phyloP scores from a whole-genome alignment of 2,329 filamentous ascomycete species.

The Aspergillus pseudoglaucus region DNA sequence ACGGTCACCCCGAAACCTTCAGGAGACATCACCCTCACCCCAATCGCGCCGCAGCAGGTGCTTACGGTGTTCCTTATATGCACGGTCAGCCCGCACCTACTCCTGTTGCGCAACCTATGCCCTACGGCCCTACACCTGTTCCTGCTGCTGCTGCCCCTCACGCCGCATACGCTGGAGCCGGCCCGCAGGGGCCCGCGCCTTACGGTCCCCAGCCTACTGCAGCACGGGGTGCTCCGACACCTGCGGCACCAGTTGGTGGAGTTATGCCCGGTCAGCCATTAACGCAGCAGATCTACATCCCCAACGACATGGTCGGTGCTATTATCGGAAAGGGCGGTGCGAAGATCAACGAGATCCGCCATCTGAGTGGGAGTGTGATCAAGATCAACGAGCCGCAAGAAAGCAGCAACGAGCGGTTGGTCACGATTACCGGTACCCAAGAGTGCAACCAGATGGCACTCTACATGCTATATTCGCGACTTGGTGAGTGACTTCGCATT shows the following conservation, averaged over 20 bases:
- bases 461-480: constrained; percentile 96
- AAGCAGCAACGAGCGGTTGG: constrained; percentile 95
- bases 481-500: constrained; percentile 54
- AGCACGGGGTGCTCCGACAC: constrained; percentile 60
- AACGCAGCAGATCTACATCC: constrained; percentile 98
- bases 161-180: constrained; percentile 68
- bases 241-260: constrained; percentile 59
- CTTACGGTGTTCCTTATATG: constrained; percentile 64
- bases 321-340: constrained; percentile 98
- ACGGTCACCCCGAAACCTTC: constrained; percentile 81
- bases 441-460: constrained; percentile 99
- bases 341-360: constrained; percentile 98
- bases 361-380: constrained; percentile 94
- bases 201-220: constrained; percentile 59
- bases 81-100: constrained; percentile 56
- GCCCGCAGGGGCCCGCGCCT: constrained; percentile 68
- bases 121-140: constrained; percentile 75
- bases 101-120: constrained; percentile 56
- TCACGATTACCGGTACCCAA: constrained; percentile 94
- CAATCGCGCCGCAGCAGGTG: constrained; percentile 68
- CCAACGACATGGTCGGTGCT: constrained; percentile 98
- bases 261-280: constrained; percentile 74
- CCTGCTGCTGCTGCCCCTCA: constrained; percentile 61
- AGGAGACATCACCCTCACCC: constrained; percentile 66
- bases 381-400: constrained; percentile 99